Evolutionary conservation across 2,329 filamentous ascomycete genomes (phyloP).

Genomic region (Botrytis porri): DNA sequence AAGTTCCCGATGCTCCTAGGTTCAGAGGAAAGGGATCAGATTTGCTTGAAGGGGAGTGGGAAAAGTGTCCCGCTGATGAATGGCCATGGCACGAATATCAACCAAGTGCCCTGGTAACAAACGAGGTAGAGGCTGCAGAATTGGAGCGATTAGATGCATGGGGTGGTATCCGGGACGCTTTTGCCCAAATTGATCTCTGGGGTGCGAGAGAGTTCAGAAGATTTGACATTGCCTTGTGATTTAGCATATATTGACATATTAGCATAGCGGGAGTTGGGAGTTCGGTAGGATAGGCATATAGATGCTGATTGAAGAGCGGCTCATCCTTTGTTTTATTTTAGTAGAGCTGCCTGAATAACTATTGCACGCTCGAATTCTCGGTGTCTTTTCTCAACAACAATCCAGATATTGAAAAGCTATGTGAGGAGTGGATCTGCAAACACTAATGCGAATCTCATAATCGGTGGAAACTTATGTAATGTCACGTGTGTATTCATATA

Average conservation of each 20-base stretch:
- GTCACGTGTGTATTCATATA: background rate
- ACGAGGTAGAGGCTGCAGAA: background rate
- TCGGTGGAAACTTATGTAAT: background rate
- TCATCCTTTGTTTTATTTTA: background rate
- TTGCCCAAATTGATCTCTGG: conserved; percentile 8
- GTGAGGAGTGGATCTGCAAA: background rate
- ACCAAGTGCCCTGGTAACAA: background rate
- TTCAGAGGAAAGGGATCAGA: conserved; percentile 21
- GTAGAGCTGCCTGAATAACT: background rate
- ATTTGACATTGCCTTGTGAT: conserved; percentile 7
- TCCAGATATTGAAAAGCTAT: background rate
- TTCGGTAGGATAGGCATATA: background rate
- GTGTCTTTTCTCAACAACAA: background rate
- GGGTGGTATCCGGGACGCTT: conserved; percentile 13
- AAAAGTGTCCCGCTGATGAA: conserved; percentile 32
- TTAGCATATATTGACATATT: background rate
- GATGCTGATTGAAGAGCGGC: background rate
- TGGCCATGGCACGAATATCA: conserved; percentile 25
- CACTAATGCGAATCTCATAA: background rate
- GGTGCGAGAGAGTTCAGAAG: background rate
- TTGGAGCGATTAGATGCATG: conserved; percentile 7
- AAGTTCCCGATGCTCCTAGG: conserved; percentile 29
- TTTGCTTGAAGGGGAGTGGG: conserved; percentile 31
- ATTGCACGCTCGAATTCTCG: background rate
- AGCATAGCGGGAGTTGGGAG: conserved; percentile 3